These are phyloP conservation scores for Lepidium aucheri DNA, from an alignment of 345 rosid genomes.

Conservation along the genomic window DNA sequence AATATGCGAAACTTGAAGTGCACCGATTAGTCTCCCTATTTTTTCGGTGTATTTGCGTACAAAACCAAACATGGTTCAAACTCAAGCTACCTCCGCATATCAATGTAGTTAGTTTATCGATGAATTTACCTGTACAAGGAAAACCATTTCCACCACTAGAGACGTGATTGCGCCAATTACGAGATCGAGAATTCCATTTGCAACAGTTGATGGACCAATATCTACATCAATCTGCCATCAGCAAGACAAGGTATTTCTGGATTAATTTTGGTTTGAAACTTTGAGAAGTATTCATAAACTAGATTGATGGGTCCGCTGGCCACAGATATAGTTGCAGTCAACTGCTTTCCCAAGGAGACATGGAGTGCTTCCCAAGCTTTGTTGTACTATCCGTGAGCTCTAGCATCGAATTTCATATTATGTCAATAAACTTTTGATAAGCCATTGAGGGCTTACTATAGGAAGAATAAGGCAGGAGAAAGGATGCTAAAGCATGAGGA, in stretches of 20 bases:
- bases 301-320: constrained; percentile 18
- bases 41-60: too few relatives aligned
- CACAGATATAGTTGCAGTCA: constrained; percentile 89
- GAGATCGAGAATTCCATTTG: constrained; percentile 95
- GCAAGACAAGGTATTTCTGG: not conserved
- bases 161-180: constrained; percentile 85
- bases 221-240: constrained; percentile 74
- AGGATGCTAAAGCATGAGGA: too few relatives aligned
- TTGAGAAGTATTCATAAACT: not conserved
- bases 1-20: too few relatives aligned
- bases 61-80: too few relatives aligned
- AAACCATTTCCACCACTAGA: constrained; percentile 96
- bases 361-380: constrained; percentile 98
- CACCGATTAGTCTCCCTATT: too few relatives aligned
- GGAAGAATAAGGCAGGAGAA: too few relatives aligned
- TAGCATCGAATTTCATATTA: too few relatives aligned
- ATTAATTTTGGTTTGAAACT: not conserved
- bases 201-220: constrained; percentile 97
- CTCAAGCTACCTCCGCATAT: not conserved
- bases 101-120: not conserved
- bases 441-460: too few relatives aligned
- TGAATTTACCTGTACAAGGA: constrained; percentile 73
- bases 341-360: constrained; percentile 96
- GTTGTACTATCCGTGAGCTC: constrained; percentile 99
- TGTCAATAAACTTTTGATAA: too few relatives aligned